Percentiles rank a stretch among this genome's conserved stretches.
Conservation (phyloP, 306 rosid species). For the Fragaria nilgerrensis region DNA sequence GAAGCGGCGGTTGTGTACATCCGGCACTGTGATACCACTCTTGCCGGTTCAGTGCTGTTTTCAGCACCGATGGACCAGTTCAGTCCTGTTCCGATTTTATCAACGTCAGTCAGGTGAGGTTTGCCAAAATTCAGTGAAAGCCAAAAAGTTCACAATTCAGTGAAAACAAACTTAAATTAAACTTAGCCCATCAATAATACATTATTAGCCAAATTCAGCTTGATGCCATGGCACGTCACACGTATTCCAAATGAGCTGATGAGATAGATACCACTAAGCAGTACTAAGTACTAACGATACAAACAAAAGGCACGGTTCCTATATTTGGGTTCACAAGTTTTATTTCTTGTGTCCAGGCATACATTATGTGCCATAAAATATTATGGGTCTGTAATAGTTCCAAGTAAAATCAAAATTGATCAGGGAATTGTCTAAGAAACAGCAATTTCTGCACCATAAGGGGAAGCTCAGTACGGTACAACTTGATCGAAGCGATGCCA, state of each 20-base stretch:
- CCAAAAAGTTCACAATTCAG: neutral
- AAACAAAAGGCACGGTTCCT: neutral
- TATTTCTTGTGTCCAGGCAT: neutral
- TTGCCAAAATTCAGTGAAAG: no score
- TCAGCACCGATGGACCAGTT: neutral
- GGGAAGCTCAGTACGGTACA: slow-evolving; percentile 14
- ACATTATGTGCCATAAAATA: neutral
- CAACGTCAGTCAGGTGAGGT: neutral
- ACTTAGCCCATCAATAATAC: neutral
- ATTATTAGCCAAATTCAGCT: neutral
- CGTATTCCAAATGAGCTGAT: neutral
- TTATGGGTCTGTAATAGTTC: neutral
- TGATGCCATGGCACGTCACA: neutral
- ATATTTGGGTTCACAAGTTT: neutral
- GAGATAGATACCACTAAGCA: neutral
- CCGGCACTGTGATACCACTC: no score
- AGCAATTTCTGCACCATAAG: slow-evolving; percentile 9
- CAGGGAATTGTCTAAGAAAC: neutral
- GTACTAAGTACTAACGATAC: neutral
- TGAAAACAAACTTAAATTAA: neutral
- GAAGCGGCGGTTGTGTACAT: no score
- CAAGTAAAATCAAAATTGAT: neutral
- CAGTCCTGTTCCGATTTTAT: no score
- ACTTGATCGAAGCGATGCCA: slow-evolving; percentile 14
- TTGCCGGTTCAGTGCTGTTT: neutral